Conservation (phyloP, 2,329 filamentous ascomycete genomes). For the Trichoderma sp. region DNA sequence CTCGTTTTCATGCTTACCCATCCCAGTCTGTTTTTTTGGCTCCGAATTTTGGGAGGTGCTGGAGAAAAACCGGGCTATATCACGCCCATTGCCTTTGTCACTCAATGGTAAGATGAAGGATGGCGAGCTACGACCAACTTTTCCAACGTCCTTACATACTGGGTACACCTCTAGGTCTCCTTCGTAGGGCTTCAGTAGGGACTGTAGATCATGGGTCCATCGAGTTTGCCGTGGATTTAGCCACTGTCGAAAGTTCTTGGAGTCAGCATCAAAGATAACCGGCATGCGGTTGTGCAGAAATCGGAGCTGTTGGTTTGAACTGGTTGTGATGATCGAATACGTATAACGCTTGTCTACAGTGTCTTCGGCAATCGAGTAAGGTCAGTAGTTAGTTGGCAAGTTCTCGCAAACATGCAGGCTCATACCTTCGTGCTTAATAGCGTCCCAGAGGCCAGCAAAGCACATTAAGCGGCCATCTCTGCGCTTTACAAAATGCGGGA, state of each 20-base stretch:
- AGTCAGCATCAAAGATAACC: conserved; percentile 78
- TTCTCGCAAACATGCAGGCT: not conserved
- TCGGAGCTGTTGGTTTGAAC: conserved; percentile 74
- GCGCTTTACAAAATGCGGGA: conserved; percentile 80
- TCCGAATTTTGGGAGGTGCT: conserved; percentile 38
- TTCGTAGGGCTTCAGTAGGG: conserved; percentile 72
- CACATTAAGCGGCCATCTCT: conserved; percentile 83
- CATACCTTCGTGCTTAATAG: conserved; percentile 72
- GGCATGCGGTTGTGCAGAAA: conserved; percentile 97
- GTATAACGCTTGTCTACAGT: conserved; percentile 70
- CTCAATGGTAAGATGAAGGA: conserved; percentile 79
- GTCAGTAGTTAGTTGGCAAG: not conserved
- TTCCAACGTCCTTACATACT: conserved; percentile 85
- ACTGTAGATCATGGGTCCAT: conserved; percentile 79
- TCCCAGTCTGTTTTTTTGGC: not conserved
- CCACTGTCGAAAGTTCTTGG: conserved; percentile 69
- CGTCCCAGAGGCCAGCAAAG: conserved; percentile 90
- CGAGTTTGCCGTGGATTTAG: conserved; percentile 68
- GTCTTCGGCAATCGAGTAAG: conserved; percentile 8
- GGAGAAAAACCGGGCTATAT: conserved; percentile 90
- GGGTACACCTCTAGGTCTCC: conserved; percentile 82
- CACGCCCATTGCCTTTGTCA: conserved; percentile 84
- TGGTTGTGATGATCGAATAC: conserved; percentile 91
- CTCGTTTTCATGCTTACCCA: not conserved
- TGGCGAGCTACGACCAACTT: conserved; percentile 87